Percentiles rank a stretch among this genome's conserved stretches.
Conservation (phyloP, 2,329 filamentous ascomycete species). For the Pseudogymnoascus destructans region DNA sequence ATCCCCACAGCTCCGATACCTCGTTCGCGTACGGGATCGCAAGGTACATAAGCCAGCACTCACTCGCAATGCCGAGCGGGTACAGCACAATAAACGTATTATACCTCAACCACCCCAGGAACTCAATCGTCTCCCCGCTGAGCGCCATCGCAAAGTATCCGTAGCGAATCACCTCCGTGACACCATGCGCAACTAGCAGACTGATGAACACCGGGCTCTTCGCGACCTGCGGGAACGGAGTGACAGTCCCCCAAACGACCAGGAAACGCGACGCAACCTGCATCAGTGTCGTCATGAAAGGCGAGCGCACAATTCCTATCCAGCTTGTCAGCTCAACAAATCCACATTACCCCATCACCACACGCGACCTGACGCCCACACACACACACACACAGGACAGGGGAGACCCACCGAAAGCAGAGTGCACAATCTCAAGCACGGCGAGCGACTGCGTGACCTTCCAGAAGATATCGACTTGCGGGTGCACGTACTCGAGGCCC, state of each 20-base stretch:
- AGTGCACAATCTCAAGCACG: constrained; percentile 71
- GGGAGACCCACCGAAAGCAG: constrained; percentile 49
- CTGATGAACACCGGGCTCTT: constrained; percentile 50
- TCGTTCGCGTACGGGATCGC: constrained; percentile 48
- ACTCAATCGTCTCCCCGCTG: constrained; percentile 44
- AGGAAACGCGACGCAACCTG: constrained; percentile 81
- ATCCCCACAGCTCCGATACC: constrained; percentile 39
- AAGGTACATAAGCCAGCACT: constrained; percentile 66
- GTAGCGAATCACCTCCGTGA: constrained; percentile 90
- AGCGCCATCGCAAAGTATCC: constrained; percentile 74
- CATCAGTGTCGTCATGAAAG: constrained; percentile 73
- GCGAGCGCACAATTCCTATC: constrained; percentile 70
- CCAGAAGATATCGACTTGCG: constrained; percentile 50
- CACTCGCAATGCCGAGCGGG: constrained; percentile 78
- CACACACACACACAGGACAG: not conserved
- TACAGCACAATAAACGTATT: constrained; percentile 92
- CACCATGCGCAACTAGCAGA: constrained; percentile 77
- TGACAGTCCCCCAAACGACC: constrained; percentile 76
- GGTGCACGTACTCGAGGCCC: constrained; percentile 47
- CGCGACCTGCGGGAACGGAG: constrained; percentile 56
- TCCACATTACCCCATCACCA: not conserved
- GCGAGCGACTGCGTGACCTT: constrained; percentile 78
- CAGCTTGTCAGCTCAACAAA: constrained; percentile 13
- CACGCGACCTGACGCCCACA: not conserved
- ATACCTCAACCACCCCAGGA: constrained; percentile 72